A percentile compares a stretch with the other conserved stretches of the same genome.
phyloP scores from a whole-genome alignment of 1,139 yeast species.

The Wickerhamiella pararugosa region DNA sequence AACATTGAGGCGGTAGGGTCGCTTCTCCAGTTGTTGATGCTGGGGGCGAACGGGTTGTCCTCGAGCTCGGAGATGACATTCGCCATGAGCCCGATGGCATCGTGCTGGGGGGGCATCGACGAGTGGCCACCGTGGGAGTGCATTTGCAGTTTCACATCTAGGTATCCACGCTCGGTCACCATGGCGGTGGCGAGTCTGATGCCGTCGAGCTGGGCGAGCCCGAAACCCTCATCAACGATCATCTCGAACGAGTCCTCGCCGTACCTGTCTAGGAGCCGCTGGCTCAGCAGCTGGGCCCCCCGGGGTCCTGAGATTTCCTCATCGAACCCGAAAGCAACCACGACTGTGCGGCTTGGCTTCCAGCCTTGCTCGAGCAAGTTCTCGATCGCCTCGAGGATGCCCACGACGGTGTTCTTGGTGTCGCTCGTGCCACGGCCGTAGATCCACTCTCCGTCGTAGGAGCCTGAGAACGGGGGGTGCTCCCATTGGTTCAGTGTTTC shows the following conservation, averaged over 20 bases:
- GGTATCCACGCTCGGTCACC: conserved; percentile 53
- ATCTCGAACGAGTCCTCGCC: conserved; percentile 43
- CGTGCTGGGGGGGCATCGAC: conserved; percentile 55
- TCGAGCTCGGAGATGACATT: conserved; percentile 39
- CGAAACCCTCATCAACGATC: conserved; percentile 50
- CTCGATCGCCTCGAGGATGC: conserved; percentile 46
- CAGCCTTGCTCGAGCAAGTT: conserved; percentile 31
- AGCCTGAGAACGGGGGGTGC: conserved; percentile 55
- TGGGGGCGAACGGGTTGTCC: conserved; percentile 32
- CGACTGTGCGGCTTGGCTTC: conserved; percentile 39
- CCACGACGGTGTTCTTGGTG: conserved; percentile 44
- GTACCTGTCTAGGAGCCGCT: conserved; percentile 33
- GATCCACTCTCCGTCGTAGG: conserved; percentile 41
- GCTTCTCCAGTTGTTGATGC: conserved; percentile 26
- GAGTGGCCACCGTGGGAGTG: conserved; percentile 60
- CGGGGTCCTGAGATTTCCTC: conserved; percentile 49
- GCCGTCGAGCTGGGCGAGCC: conserved; percentile 30
- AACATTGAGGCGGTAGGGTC: conserved; percentile 30
- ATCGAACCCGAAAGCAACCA: conserved; percentile 55
- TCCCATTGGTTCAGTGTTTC: conserved; percentile 47
- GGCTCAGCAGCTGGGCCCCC: conserved; percentile 38
- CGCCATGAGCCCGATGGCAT: conserved; percentile 51
- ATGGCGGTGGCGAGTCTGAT: conserved; percentile 41
- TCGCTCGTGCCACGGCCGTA: conserved; percentile 59
- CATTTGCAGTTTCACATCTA: conserved; percentile 35